Base-by-base conservation (phyloP, 2,329 filamentous ascomycete genomes). In the Neopestalotiopsis clavispora region DNA sequence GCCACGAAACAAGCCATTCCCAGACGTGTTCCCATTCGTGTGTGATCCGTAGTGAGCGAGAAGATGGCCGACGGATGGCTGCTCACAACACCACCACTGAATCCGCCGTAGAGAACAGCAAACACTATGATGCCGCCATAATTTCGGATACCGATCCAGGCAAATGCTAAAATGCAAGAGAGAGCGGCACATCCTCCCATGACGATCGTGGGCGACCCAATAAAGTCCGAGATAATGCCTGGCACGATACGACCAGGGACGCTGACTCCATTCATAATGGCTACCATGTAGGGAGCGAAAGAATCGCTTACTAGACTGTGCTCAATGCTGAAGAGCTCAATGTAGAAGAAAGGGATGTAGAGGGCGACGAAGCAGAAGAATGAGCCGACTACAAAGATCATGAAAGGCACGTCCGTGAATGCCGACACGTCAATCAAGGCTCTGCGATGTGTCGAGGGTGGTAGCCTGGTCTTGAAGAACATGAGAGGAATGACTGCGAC, bases 321-420 rank as follows among this genome's bases (percentile, higher is more conserved):
- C 64, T 79, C 79, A 61, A 82, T 80, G 40, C 78, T 79, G 70
- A 78, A 84, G 42, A 81, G 75, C 72, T 82, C 76, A 72, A 85
- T 79, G 75, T 84, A 86, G 73, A 84, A 86, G 75, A 86, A 85
- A 4, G 83, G 79, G 60, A 84, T 79, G 74, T 86, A 87, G 28
- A 86, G 75, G 42, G 80, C 81, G 71, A 85, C 74, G 72, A 85
- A 86, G 30, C 73, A 74, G 64, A 83, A 80, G 65, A 84, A 78
- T 17, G 78, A 71, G 13, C 75, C 83, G 7, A 75, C 42, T n/a
- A 75, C 75, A 65, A 82, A 80, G 6, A 82, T 66, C 58, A 82
- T 57, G 69, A 80, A 86, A 4, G 80, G 76, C 3, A 71, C 67
- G 65, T 85, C 84, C 38, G 71, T 73, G 52, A 84, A 74, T 2